Evolutionary conservation across 192 early-diverging fungal genomes (phyloP), one percentile per base, ranked within the genome.

Genomic region (Tieghemiomyces parasiticus): DNA sequence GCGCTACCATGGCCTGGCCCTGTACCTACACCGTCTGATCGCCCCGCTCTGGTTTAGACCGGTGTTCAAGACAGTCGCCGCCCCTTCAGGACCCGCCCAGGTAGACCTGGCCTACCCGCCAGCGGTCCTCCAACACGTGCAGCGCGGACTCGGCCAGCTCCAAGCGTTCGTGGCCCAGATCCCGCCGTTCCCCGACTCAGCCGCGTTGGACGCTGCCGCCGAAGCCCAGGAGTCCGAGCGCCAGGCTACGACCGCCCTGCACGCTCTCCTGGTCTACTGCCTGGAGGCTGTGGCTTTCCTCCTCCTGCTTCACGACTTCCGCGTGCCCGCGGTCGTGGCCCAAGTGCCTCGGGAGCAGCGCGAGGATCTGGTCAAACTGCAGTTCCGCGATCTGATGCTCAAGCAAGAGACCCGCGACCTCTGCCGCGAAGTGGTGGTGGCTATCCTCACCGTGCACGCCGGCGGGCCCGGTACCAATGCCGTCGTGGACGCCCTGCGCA

Each of bases 1-100:
- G 14, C 64, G 79, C 30, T 87, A 92, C 63, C 77, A 90, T 55
- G 91, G 74, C 6, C 65, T 88, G 6, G 92, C 89, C 59, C 62
- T 95, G 54, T 71, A 69, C 33, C 53, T 32, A 32, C 54, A 30
- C 63, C 64, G 28, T 26, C 56, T 1, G 28, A 35, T 32, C 60
- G 62, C 1, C 60, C 38, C 38, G 8, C 38, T 42, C 8, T 6
- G 16, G 8, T 6, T 10, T 16, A n/a, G n/a, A n/a, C 6, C 38
- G 8, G 8, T 10, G 38, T 42, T 42, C 38, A 16, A 42, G 38
- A 6, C 16, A 16, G 38, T 42, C 8, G 8, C 16, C 8, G 8
- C 38, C 38, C 16, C 6, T 42, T 42, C 38, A 6, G 38, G 6
- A 6, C 38, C 16, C 6, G 16, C 38, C 38, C 8, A 6, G 38